Base-by-base conservation (phyloP, 805 yeast species). In the Kuraishia ogatae region DNA sequence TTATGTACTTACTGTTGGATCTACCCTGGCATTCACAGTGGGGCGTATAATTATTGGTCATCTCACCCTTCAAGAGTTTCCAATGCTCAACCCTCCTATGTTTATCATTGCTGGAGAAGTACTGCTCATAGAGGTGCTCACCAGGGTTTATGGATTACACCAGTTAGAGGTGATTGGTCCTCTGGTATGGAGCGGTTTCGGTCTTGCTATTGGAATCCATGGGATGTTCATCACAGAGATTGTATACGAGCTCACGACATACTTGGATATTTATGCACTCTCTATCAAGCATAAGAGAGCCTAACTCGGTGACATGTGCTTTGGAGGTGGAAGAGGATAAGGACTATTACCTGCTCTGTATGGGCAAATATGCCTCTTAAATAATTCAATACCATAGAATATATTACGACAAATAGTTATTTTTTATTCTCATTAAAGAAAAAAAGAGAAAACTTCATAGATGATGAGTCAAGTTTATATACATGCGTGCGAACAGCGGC, bases 1-100 rank as follows among this genome's bases (percentile, higher is more conserved):
- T 39, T 76, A 86, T 60, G 72, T 84, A 22, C 64, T 87, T 51
- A 80, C 92, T 28, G 82, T 88, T 63, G 96, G 96, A 1, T 76
- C 86, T 53, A 79, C 87, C 1, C 71, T 87, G 60, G 97, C 98
- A 0, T 86, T 88, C 64, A 75, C 82, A 2, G 97, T 93, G n/a
- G 97, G 97, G 3, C 81, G 94, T 66, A 89, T 92, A 59, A 92
- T 92, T 63, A 76, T 86, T 55, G 92, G 89, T 1, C 98, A 92
- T 68, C 80, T 93, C 61, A 89, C 97, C 0, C 71, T 79, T 53
- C 96, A 88, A 67, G 70, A 73, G 15, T 91, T 88, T 76, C 97
- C 98, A 51, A 71, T 75, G 66, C 62, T 79, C 59, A 87, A 89
- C 53, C 76, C 87, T 29, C 88, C 96, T 50, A 81, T 83, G 75